Evolutionary conservation across 805 yeast genomes (phyloP).

Genomic region (Metschnikowia anglica): DNA sequence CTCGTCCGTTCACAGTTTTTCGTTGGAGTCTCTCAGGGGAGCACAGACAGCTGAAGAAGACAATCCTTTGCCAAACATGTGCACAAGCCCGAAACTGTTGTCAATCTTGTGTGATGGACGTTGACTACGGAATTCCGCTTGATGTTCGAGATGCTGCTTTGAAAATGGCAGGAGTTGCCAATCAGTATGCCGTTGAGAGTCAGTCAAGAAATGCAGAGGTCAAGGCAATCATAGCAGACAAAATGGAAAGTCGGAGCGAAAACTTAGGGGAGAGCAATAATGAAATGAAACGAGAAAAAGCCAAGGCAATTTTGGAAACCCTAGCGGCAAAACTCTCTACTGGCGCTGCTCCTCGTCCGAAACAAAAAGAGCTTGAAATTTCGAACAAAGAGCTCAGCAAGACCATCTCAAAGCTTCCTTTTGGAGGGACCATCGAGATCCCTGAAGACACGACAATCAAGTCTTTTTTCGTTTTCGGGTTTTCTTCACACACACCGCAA

Average conservation of each 20-base stretch:
- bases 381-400: constrained; percentile 31
- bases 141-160: constrained; percentile 78
- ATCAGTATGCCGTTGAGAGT: constrained; percentile 26
- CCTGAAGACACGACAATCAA: constrained; percentile 42
- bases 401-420: constrained; percentile 61
- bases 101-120: constrained; percentile 82
- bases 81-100: constrained; percentile 80
- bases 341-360: constrained; percentile 8
- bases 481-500: constrained; percentile 65
- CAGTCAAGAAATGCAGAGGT: constrained; percentile 33
- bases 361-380: constrained; percentile 43
- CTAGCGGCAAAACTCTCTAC: constrained; percentile 38
- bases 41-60: constrained; percentile 49
- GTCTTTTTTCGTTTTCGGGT: constrained; percentile 74
- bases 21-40: constrained; percentile 61
- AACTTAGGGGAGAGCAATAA: constrained; percentile 12
- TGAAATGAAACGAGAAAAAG: constrained; percentile 28
- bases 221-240: constrained; percentile 45
- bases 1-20: constrained; percentile 78
- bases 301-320: constrained; percentile 51
- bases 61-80: constrained; percentile 77
- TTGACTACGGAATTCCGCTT: constrained; percentile 77
- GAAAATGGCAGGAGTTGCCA: constrained; percentile 55
- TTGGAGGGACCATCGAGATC: constrained; percentile 52
- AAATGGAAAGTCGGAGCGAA: constrained; percentile 51